A percentile compares a stretch with the other conserved stretches of the same genome.
phyloP scores from a whole-genome alignment of 139 green algal species.

The Marvania coccoides region DNA sequence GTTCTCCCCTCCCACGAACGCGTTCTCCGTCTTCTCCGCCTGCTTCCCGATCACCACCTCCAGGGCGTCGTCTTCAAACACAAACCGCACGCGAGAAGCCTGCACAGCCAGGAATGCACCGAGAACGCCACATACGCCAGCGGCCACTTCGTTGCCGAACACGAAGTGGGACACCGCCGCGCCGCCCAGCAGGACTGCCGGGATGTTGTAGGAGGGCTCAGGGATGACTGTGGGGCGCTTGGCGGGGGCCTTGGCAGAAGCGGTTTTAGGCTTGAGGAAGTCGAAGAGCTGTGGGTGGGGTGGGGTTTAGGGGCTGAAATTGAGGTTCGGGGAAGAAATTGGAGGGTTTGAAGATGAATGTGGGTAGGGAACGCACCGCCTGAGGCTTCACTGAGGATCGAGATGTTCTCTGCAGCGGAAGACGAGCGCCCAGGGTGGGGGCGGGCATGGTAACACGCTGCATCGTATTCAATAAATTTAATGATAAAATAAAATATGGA shows the following conservation, averaged over 20 bases:
- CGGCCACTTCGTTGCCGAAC: slow-evolving; percentile 9
- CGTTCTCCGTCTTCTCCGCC: slow-evolving; percentile 66
- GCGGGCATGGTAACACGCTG: no score
- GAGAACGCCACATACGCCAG: slow-evolving; percentile 35
- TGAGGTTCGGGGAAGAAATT: no score
- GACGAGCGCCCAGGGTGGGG: no score
- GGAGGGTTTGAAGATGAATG: no score
- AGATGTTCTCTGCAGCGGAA: no score
- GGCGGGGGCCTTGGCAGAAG: not conserved
- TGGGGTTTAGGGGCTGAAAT: no score
- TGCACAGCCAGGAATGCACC: slow-evolving; percentile 67
- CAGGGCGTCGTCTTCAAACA: slow-evolving; percentile 67
- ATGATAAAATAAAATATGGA: no score
- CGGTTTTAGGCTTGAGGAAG: not conserved
- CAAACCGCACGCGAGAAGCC: slow-evolving; percentile 66
- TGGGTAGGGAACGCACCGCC: no score
- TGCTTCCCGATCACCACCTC: slow-evolving; percentile 53
- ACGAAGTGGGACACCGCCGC: slow-evolving; percentile 16
- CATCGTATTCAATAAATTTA: no score
- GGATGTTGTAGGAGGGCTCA: slow-evolving; percentile 23
- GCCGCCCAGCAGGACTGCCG: slow-evolving; percentile 18
- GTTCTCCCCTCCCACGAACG: slow-evolving; percentile 80
- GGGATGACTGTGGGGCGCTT: slow-evolving; percentile 19
- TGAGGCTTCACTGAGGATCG: no score
- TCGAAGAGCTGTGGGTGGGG: no score